Evolutionary conservation across 208 protist species (phyloP).

Genomic region (Leishmania amazonensis): DNA sequence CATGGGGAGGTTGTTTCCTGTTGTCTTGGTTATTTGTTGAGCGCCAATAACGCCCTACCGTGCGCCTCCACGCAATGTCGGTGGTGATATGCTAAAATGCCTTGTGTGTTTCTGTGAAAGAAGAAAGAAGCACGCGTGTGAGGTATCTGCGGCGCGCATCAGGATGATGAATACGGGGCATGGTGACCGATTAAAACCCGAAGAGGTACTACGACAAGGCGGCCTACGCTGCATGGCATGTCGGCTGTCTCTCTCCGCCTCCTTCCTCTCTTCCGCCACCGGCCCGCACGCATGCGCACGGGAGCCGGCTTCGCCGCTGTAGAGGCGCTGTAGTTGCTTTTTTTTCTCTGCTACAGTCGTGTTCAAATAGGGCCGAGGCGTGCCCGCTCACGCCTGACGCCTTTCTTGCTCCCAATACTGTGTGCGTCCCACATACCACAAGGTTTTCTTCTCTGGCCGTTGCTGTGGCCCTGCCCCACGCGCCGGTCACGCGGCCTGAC

Average conservation of each 20-base stretch:
- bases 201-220: neutral
- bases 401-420: neutral
- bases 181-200: neutral
- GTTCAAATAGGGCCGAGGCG: neutral
- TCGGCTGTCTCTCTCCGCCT: neutral
- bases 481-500: too few relatives aligned
- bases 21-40: neutral
- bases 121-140: neutral
- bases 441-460: neutral
- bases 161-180: neutral
- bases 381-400: neutral
- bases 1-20: neutral
- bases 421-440: neutral
- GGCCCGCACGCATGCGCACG: neutral
- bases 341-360: neutral
- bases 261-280: neutral
- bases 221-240: neutral
- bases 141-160: neutral
- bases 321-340: neutral
- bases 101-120: constrained; percentile 1
- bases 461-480: neutral
- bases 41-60: neutral
- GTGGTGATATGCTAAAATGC: neutral
- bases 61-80: neutral
- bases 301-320: neutral